Evolutionary conservation across 148 eudicot species (phyloP), one percentile per base, ranked within the genome.

Genomic region (Camellia granthamiana): DNA sequence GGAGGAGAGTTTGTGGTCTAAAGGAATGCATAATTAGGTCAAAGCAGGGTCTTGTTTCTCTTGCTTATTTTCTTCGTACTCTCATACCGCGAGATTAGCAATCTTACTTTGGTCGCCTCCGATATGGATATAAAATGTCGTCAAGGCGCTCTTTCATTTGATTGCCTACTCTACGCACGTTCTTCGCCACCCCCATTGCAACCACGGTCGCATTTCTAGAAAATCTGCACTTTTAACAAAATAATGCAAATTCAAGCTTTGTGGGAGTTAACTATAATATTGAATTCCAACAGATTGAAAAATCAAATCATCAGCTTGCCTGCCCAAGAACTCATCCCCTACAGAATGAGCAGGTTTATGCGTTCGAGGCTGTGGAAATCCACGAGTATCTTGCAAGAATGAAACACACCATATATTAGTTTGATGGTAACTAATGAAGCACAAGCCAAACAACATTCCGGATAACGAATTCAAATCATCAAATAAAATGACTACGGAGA

Each of bases 171-270:
- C 74, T 93, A 19, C 87, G 86, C 87, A 91, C 70, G 86, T 95
- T 91, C 87, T 92, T 93, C 19, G 86, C 94, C 56, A 95, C 98
- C 72, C 98, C 97, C 73, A 87, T 86, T 30, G 96, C 98, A 79
- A 95, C 97, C 67, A 95, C 80, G 56, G 81, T 85, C 44, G 97
- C 96, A 68, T 93, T 95, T 82, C 98, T 87, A 12, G 91, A 82
- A 77, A 91, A 95, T 80, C 98, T 95, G 95, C 84, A 77, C 55
- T 58, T 75, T 16, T 47, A 15, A n/a, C 47, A 23, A 59, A 62
- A 74, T 6, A 56, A 30, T 30, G 38, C 1, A 67, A 55, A 6
- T 41, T 12, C 51, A 51, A 72, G 77, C 58, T 66, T 21, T 10
- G 11, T 47, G 15, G 41, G 51, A 69, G 51, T 43, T 43, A 43